Conservation (phyloP, 768 basidiomycete species). For the Multifurca ochricompacta region DNA sequence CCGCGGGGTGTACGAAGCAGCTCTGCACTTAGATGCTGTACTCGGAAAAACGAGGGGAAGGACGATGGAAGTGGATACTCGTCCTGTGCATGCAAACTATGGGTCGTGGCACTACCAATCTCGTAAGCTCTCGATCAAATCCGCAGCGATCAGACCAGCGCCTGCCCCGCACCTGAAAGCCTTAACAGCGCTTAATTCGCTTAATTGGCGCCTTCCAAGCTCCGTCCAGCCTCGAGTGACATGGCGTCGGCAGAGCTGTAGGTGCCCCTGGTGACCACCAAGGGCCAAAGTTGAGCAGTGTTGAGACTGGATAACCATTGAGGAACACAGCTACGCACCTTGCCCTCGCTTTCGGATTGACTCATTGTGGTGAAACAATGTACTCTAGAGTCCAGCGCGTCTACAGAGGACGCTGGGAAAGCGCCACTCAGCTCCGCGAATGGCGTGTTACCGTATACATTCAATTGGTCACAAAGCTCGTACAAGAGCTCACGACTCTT, state of each 20-base stretch:
- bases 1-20: conserved; percentile 13
- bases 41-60: conserved; percentile 41
- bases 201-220: conserved; percentile 30
- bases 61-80: conserved; percentile 56
- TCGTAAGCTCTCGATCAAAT: neutral
- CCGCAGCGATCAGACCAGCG: neutral
- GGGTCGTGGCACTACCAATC: neutral
- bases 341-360: neutral
- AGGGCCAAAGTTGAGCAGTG: neutral
- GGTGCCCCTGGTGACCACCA: conserved; percentile 7
- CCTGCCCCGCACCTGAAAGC: conserved; percentile 32
- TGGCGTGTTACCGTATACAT: conserved; percentile 44
- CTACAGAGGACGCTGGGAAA: conserved; percentile 34
- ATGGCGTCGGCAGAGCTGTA: conserved; percentile 38
- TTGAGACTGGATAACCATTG: neutral
- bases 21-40: conserved; percentile 14
- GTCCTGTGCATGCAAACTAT: conserved; percentile 37
- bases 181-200: conserved; percentile 33
- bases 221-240: conserved; percentile 54
- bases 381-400: conserved; percentile 26
- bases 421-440: conserved; percentile 52
- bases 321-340: conserved; percentile 7
- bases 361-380: conserved; percentile 39
- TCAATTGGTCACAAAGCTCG: conserved; percentile 40
- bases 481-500: conserved; percentile 33